Evolutionary conservation across 2,329 filamentous ascomycete genomes (phyloP).

Genomic region (Phoma sp.): DNA sequence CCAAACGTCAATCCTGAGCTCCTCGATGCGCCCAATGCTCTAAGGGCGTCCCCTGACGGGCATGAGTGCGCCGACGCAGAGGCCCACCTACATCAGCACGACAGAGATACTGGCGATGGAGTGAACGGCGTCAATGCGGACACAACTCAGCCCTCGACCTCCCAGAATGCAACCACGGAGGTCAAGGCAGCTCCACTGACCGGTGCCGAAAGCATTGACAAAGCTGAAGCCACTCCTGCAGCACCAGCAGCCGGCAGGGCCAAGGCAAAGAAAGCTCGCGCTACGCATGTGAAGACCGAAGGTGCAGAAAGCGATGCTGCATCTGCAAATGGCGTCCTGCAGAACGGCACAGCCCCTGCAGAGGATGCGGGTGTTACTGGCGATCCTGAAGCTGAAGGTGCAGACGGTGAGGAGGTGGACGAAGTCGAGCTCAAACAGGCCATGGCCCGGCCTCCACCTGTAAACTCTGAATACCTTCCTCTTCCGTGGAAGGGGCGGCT

Average conservation of each 20-base stretch:
- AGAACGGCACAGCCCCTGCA: slow-evolving; percentile 27
- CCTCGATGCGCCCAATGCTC: slow-evolving; percentile 50
- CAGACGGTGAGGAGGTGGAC: slow-evolving; percentile 48
- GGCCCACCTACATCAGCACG: slow-evolving; percentile 17
- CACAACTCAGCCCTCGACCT: slow-evolving; percentile 20
- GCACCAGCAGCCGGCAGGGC: slow-evolving; percentile 23
- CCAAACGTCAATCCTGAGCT: slow-evolving; percentile 49
- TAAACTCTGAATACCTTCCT: slow-evolving; percentile 83
- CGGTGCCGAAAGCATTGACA: slow-evolving; percentile 18
- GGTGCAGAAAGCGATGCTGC: slow-evolving; percentile 23
- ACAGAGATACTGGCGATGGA: slow-evolving; percentile 14
- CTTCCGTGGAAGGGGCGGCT: slow-evolving; percentile 89
- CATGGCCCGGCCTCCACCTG: slow-evolving; percentile 70
- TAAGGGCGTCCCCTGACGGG: slow-evolving; percentile 53
- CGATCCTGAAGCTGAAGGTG: slow-evolving; percentile 59
- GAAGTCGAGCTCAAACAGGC: slow-evolving; percentile 65
- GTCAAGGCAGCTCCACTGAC: slow-evolving; percentile 18
- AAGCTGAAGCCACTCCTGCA: slow-evolving; percentile 17
- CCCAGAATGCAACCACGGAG: slow-evolving; percentile 23
- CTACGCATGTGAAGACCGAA: slow-evolving; percentile 37
- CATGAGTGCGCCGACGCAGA: slow-evolving; percentile 27
- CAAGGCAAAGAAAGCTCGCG: slow-evolving; percentile 32
- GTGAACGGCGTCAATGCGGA: slow-evolving; percentile 21
- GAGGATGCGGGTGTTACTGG: slow-evolving; percentile 24
- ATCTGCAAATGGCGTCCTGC: slow-evolving; percentile 17